Percentiles rank a stretch among this genome's conserved stretches.
Conservation (phyloP, 2,329 filamentous ascomycete genomes). For the Mollisiaceae sp. region DNA sequence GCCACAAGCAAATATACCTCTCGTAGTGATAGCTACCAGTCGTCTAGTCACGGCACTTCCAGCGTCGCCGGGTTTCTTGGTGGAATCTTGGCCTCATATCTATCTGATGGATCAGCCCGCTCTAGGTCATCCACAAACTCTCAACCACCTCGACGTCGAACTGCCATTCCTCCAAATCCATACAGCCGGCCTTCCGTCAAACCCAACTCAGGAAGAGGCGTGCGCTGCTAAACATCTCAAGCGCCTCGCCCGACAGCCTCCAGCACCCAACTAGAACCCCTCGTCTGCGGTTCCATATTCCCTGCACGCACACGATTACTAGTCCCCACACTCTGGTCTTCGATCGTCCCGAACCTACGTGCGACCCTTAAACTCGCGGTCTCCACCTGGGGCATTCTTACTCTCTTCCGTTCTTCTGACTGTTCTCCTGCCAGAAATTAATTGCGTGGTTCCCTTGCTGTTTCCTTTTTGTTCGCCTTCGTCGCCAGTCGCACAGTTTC, state of each 20-base stretch:
- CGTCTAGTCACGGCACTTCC: conserved; percentile 28
- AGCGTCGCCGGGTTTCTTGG: background rate
- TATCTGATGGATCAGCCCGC: conserved; percentile 16
- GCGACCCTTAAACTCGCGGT: conserved; percentile 30
- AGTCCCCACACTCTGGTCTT: conserved; percentile 35
- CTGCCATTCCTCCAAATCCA: conserved; percentile 5
- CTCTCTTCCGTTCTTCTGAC: conserved; percentile 20
- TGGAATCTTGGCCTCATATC: conserved; percentile 18
- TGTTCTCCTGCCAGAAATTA: conserved; percentile 21
- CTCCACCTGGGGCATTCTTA: conserved; percentile 19
- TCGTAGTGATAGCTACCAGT: conserved; percentile 20
- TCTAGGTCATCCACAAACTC: background rate
- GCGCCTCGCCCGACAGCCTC: conserved; percentile 28
- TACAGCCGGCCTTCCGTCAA: conserved; percentile 16
- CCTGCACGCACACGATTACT: conserved; percentile 28
- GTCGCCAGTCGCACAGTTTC: conserved; percentile 23
- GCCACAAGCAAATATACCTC: conserved; percentile 32
- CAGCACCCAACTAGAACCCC: conserved; percentile 21
- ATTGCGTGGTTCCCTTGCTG: conserved; percentile 23
- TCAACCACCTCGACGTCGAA: conserved; percentile 14
- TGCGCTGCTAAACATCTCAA: conserved; percentile 29
- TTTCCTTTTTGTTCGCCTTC: conserved; percentile 21
- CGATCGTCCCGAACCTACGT: conserved; percentile 26
- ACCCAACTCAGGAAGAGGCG: conserved; percentile 26
- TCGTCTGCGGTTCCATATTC: conserved; percentile 30